Evolutionary conservation across 345 rosid genomes (phyloP), one percentile per base, ranked within the genome.

Genomic region (Lumnitzera littorea): DNA sequence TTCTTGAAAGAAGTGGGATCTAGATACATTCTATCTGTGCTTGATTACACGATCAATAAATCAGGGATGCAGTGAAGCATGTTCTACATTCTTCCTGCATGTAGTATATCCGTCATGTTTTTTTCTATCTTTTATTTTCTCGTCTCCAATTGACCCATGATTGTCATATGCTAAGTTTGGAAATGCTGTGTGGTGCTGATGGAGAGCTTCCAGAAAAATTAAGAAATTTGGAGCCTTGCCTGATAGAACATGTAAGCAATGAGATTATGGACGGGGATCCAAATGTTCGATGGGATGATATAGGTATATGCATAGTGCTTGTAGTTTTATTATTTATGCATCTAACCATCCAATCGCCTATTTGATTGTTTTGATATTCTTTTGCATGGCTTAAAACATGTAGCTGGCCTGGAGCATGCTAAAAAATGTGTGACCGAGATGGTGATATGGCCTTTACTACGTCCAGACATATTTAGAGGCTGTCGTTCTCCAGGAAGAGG

Each of bases 401-500:
- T 67, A 90, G 99, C 97, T 79, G 97, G 99, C 52, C 77, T 94
- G 85, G 99, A 90, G 63, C 97, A 94, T 81, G 99, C 99, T 58
- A 90, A 94, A 80, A 94, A 90, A 73, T 87, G 97, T 77, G 99
- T 94, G 55, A 84, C 95, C 58, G 97, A 94, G 84, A 94, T 94
- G 97, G 95, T 94, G 62, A 86, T 94, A 67, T 94, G 99, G 99
- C 97, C 99, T 29, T 72, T 94, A 69, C 63, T 94, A 71, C 91
- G 97, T 60, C 96, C 99, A 27, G 97, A 94, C 79, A 87, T 94
- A 67, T 94, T 94, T 63, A 83, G 66, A 82, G 99, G 97, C 52
- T 90, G 97, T 67, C 97, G 99, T 60, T 88, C 99, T 63, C 99
- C 97, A 13, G 99, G 97, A 68, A 94, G 80, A 78, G 99, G 99